Base-by-base conservation (phyloP, 805 yeast genomes). In the Teunomyces pallodes region DNA sequence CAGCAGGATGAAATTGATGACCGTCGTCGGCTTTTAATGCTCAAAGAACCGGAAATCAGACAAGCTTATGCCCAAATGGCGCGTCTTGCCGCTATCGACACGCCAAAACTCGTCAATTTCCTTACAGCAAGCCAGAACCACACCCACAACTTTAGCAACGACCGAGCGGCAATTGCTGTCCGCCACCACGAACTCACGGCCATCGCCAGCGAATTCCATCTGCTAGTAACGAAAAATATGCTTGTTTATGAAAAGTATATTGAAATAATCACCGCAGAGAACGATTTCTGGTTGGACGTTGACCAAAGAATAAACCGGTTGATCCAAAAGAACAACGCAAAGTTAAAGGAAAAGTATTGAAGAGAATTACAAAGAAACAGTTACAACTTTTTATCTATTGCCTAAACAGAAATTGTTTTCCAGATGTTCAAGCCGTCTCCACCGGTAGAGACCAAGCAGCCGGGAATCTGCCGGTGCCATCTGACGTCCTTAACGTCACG, bases 401-500 rank as follows among this genome's bases (percentile, higher is more conserved):
- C 27, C 59, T 76, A 91, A 36, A 92, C 96, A 65, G 96, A 87
- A 61, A 94, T 94, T 14, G 97, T 92, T 75, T 94, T 94, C 97
- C 97, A 94, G 36, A 92, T 74, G 61, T 88, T 87, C 65, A 94
- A 76, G 35, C 99, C 99, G 61, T 92, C 97, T 32, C 92, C 85
- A 55, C 99, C 99, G 2, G 98, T 92, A 59, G 95, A 84, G 13
- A 90, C 90, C 62, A 94, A 78, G 56, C 96, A 85, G 42, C 99
- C 99, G 2, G 99, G 99, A 47, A 94, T 88, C 74, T 94, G 98
- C 61, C 76, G 83, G 69, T 92, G 97, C 99, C 99, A 94, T 70
- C 95, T 87, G 43, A 92, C 97, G 66, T 94, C 99, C 74, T 94
- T 94, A 46, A 92, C 97, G 61, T 94, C 95, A 59, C 84, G 84